These are phyloP conservation scores for Pyricularia grisea DNA, from an alignment of 2,329 filamentous ascomycete genomes.

Conservation along the genomic window DNA sequence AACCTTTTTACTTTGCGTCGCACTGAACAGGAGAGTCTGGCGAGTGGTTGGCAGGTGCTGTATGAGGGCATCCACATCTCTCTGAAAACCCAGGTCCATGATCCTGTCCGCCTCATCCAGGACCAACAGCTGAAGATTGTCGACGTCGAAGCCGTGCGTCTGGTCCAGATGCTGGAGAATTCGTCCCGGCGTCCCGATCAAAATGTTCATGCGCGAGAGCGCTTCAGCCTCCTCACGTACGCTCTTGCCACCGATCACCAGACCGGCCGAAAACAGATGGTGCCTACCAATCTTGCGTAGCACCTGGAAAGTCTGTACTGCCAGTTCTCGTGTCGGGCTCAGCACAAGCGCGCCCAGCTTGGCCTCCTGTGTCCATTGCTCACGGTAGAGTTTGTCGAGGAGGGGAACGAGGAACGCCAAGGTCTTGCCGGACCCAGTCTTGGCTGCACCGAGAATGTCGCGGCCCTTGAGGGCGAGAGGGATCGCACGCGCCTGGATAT, in stretches of 20 bases:
- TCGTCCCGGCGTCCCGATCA: slow-evolving; percentile 89
- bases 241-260: slow-evolving; percentile 90
- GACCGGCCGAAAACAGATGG: slow-evolving; percentile 82
- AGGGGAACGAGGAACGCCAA: slow-evolving; percentile 87
- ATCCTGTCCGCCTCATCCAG: slow-evolving; percentile 95
- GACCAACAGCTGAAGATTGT: slow-evolving; percentile 86
- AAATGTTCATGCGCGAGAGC: slow-evolving; percentile 86
- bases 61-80: slow-evolving; percentile 81
- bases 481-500: slow-evolving; percentile 85
- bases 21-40: slow-evolving; percentile 91
- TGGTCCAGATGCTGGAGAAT: slow-evolving; percentile 96
- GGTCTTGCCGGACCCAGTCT: slow-evolving; percentile 94
- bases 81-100: slow-evolving; percentile 94
- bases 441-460: slow-evolving; percentile 89
- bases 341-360: slow-evolving; percentile 88
- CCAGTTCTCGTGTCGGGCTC: slow-evolving; percentile 87
- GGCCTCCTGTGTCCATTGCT: slow-evolving; percentile 83
- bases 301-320: slow-evolving; percentile 95
- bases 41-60: slow-evolving; percentile 79
- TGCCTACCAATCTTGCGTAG: slow-evolving; percentile 81
- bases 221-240: slow-evolving; percentile 79
- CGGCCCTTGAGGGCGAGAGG: slow-evolving; percentile 74
- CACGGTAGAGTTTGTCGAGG: slow-evolving; percentile 82
- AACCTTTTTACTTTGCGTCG: slow-evolving; percentile 90
- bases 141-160: slow-evolving; percentile 80